Evolutionary conservation across 495 filamentous ascomycete genomes (phyloP), one percentile per base, ranked within the genome.

Genomic region (Tuber umbilicatum): DNA sequence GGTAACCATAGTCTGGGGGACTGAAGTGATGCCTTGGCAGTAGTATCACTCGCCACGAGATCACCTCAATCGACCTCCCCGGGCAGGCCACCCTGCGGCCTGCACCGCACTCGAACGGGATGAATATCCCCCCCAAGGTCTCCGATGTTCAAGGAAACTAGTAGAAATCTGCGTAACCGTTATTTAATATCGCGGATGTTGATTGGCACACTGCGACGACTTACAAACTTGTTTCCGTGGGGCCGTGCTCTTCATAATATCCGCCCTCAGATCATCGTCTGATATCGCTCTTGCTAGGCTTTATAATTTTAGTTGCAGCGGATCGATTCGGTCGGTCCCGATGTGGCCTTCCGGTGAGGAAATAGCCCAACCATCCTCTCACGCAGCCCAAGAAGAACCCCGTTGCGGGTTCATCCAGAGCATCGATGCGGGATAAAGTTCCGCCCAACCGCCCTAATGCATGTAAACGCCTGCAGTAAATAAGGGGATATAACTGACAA

Each of bases 201-300:
- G 0, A 35, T 35, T 17, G 14, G 27, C 55, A 35, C 55, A 19
- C 27, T 64, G 27, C 4, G 14, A 16, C 55, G 55, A 35, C 55
- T 31, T 35, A 64, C 55, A 64, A 64, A 19, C n/a, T 35, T 31
- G 14, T 31, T 35, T 35, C 14, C 55, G 0, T 10, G 0, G 55
- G 55, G 27, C 55, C 27, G 14, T 60, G 50, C 27, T 35, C 55
- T 64, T 17, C 55, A 64, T 35, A 35, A 64, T 35, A 31, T 35
- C 14, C 4, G 55, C 55, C 31, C 55, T 64, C 55, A 64, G 12
- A 64, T 64, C 55, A 64, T 35, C 55, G 55, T 64, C 55, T 64
- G 55, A 64, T 64, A 64, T 64, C 55, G 55, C 55, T 12, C 55
- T 64, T 64, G 27, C 55, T 64, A 64, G 16, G 55, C 55, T 35